Base-by-base conservation (phyloP, 768 basidiomycete species). In the Chlorophyllum brunneum region DNA sequence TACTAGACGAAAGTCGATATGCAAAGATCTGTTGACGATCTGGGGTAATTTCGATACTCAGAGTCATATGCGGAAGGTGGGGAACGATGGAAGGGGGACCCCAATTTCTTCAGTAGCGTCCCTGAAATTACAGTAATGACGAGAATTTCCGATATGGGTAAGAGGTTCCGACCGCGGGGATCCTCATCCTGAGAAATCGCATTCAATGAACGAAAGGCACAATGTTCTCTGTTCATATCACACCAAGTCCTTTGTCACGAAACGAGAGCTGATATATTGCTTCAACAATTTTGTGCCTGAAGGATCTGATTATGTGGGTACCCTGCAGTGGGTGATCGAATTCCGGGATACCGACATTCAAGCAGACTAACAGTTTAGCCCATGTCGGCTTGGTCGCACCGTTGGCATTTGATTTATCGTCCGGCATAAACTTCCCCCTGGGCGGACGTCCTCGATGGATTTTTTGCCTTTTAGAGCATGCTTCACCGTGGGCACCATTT, bases 361-460 rank as follows among this genome's bases (percentile, higher is more conserved):
- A 34, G 36, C 47, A 38, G 16, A 29, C 13, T 27, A 15, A 23
- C 20, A 11, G 45, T 33, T 42, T 34, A 41, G 40, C 49, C 30
- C 49, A 36, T 41, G 34, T 42, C 40, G 49, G 22, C 33, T 42
- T 31, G 49, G 41, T 30, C 41, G 20, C 13, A 31, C n/a, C 15
- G 27, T 15, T 24, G 20, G 22, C n/a, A 41, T 42, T 42, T 39
- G 33, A 51, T 51, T 27, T 51, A 30, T 43, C 40, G 30, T 38
- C 16, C n/a, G 23, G 30, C 20, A 7, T 27, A 38, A 38, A 37
- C 24, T 10, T 16, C 22, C 40, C 41, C 41, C 29, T 30, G 30
- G 18, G 43, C 50, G 42, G 51, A 36, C 33, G 27, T 51, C 51
- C 51, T 52, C 42, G 51, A 52, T 52, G 51, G 42, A 44, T 16